Base-by-base conservation (phyloP, 768 basidiomycete species). In the Dacryopinax spathularia region DNA sequence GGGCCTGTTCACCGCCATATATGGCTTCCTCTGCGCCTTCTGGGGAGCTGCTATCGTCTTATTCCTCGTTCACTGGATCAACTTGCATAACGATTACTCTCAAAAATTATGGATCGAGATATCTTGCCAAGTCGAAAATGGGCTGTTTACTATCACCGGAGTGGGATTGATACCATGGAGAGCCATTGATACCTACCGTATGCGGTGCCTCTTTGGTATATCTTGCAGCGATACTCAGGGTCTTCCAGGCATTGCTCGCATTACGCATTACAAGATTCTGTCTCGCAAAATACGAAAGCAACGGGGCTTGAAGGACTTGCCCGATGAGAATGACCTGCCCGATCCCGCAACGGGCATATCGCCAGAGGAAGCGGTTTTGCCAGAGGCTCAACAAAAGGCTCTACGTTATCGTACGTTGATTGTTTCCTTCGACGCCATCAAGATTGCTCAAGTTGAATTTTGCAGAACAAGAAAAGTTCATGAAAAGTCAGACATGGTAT, bases 21-120 rank as follows among this genome's bases (percentile, higher is more conserved):
- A 91, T 73, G 89, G 88, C 0, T 87, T 91, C 70, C 72, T 84
- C 39, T 83, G 86, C 36, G 90, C 86, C 0, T 91, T 93, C 69
- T 93, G 89, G 90, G 90, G 91, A 16, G 82, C 88, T 22, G 90
- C 85, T 2, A 84, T 93, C 66, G 87, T 91, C 15, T 73, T 91
- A 61, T 85, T 91, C 73, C 74, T 89, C 2, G 75, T 73, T 25
- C 83, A 81, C 70, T 78, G 83, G 44, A 90, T 91, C 72, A 83
- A 88, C 69, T 74, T 88, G 2, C 83, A 87, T 68, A 85, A 88
- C 68, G 72, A 76, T 9, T 80, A 86, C 62, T 80, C 77, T 0
- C 85, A 91, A 74, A 84, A 85, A 25, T 85, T 87, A 63, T 93
- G 90, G 91, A 80, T 90, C 16, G 88, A 91, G 74, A 77, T 89